Evolutionary conservation across 345 rosid genomes (phyloP).

Genomic region (Acer saccharum): DNA sequence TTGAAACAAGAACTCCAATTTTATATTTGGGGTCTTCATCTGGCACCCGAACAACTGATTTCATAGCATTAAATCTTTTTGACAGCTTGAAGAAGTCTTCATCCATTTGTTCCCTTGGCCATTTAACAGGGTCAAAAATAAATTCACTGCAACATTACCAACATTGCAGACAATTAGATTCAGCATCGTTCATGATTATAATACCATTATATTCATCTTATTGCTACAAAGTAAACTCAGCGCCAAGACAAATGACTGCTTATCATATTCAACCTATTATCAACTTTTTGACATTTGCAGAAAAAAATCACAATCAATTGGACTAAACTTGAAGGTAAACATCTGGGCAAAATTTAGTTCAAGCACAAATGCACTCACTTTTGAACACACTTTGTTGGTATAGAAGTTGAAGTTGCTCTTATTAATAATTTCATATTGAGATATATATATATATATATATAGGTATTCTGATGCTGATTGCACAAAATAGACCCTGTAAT

Average conservation of each 20-base stretch:
- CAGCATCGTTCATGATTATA: constrained; percentile 3
- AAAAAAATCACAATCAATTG: not conserved
- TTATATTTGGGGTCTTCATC: constrained; percentile 79
- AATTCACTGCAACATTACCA: constrained; percentile 58
- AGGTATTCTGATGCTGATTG: not conserved
- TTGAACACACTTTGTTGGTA: not conserved
- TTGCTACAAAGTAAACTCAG: constrained; percentile 13
- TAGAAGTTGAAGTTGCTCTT: constrained; percentile 1
- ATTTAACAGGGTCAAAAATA: constrained; percentile 68
- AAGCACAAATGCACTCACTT: not conserved
- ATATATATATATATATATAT: not conserved
- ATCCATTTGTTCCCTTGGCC: constrained; percentile 76
- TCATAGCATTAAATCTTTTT: constrained; percentile 53
- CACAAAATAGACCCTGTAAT: constrained; percentile 1
- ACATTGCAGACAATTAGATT: constrained; percentile 10
- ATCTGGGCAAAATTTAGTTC: not conserved
- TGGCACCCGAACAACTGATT: constrained; percentile 82
- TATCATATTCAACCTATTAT: not conserved
- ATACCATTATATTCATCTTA: constrained; percentile 2
- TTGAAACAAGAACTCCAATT: constrained; percentile 86
- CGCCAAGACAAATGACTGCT: not conserved
- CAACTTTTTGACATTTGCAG: not conserved
- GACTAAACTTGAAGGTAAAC: not conserved
- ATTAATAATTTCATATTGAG: not conserved
- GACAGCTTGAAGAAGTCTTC: constrained; percentile 73